phyloP scores from a whole-genome alignment of 1,139 yeast genomes.

The Schwanniomyces etchellsii region DNA sequence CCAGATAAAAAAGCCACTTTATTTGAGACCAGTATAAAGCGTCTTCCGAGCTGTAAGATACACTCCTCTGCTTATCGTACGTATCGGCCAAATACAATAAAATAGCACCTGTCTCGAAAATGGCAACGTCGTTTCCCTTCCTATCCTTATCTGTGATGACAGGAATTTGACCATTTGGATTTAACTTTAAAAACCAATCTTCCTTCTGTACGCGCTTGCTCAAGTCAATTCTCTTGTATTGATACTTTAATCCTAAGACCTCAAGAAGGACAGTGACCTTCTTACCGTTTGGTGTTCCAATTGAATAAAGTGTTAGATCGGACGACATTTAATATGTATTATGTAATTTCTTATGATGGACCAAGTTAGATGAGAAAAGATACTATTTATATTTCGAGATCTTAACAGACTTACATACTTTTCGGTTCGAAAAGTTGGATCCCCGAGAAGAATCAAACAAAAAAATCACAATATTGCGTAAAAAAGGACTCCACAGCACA shows the following conservation, averaged over 20 bases:
- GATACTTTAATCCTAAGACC: constrained; percentile 42
- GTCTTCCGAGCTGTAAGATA: constrained; percentile 39
- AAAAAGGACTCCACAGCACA: too few relatives aligned
- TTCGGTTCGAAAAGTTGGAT: too few relatives aligned
- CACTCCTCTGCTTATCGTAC: constrained; percentile 49
- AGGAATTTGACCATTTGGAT: constrained; percentile 64
- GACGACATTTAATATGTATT: too few relatives aligned
- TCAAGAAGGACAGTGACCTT: constrained; percentile 47
- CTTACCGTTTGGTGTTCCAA: constrained; percentile 54
- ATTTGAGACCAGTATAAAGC: constrained; percentile 43
- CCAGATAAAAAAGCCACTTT: constrained; percentile 51
- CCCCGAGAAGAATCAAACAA: too few relatives aligned
- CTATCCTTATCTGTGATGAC: constrained; percentile 48
- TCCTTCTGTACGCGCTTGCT: constrained; percentile 38
- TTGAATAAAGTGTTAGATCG: constrained; percentile 30
- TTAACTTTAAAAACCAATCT: constrained; percentile 48
- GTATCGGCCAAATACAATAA: constrained; percentile 51
- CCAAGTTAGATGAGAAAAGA: too few relatives aligned
- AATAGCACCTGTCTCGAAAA: constrained; percentile 59
- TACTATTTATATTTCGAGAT: too few relatives aligned
- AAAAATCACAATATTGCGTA: too few relatives aligned
- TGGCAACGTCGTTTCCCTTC: constrained; percentile 33
- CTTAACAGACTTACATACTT: too few relatives aligned
- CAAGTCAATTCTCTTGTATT: constrained; percentile 36
- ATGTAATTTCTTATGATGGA: too few relatives aligned